These are phyloP conservation scores for Aristolochia californica DNA, from an alignment of 164 flowering plant genomes.

Conservation along the genomic window DNA sequence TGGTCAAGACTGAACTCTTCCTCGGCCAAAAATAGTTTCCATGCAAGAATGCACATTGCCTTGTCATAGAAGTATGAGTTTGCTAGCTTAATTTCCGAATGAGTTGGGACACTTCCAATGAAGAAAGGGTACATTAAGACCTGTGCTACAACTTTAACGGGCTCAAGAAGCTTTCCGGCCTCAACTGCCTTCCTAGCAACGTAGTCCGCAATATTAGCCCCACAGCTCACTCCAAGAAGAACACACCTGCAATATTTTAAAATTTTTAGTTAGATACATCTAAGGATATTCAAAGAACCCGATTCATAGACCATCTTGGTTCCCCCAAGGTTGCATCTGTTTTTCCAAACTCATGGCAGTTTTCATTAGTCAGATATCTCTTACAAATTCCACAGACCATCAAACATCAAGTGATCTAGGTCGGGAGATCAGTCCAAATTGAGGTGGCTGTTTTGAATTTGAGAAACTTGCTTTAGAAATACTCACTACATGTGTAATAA, in stretches of 20 bases:
- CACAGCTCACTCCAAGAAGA: slow-evolving; percentile 49
- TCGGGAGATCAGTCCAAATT: no score
- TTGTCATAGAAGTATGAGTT: slow-evolving; percentile 54
- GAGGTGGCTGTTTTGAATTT: no score
- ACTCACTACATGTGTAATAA: no score
- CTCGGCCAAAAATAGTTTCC: slow-evolving; percentile 48
- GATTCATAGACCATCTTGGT: no score
- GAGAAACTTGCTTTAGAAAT: no score
- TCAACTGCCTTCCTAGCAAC: slow-evolving; percentile 41
- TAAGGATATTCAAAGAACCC: no score
- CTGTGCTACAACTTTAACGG: slow-evolving; percentile 50
- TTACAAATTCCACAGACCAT: no score
- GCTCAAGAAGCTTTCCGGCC: slow-evolving; percentile 42
- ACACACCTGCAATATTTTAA: slow-evolving; percentile 29
- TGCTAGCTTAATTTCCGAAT: slow-evolving; percentile 39
- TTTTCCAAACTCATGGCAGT: no score
- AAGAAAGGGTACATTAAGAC: slow-evolving; percentile 59
- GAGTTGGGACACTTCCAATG: slow-evolving; percentile 46
- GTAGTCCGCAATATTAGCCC: slow-evolving; percentile 47
- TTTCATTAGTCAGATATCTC: no score
- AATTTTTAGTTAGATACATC: slow-evolving; percentile 1
- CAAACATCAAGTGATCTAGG: no score
- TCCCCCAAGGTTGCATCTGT: no score
- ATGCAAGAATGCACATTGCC: slow-evolving; percentile 39
- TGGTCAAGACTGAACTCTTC: slow-evolving; percentile 41